A percentile compares a stretch with the other conserved stretches of the same genome.
These are phyloP conservation scores for Thalassiosira hispida DNA, from an alignment of 352 stramenopile species.

Conservation along the genomic window DNA sequence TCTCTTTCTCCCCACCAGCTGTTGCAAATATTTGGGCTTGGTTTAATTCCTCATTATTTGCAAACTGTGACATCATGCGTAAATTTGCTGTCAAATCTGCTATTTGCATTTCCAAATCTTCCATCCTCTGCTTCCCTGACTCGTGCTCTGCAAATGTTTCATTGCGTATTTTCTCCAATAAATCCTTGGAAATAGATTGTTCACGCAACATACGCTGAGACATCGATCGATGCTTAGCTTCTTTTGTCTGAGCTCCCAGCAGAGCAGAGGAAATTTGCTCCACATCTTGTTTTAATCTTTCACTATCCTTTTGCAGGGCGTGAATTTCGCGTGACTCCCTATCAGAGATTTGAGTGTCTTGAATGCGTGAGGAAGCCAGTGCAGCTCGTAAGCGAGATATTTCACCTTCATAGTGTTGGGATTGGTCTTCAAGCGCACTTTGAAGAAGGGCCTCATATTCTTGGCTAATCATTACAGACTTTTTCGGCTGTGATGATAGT, in stretches of 20 bases:
- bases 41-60: constrained; percentile 66
- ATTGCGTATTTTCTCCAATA: constrained; percentile 73
- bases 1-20: constrained; percentile 21
- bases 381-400: constrained; percentile 66
- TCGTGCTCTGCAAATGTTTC: constrained; percentile 56
- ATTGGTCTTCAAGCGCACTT: constrained; percentile 84
- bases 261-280: constrained; percentile 53
- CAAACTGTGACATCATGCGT: constrained; percentile 72
- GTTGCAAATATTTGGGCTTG: constrained; percentile 78
- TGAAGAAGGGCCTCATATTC: constrained; percentile 84
- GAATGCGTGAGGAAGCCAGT: constrained; percentile 54
- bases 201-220: constrained; percentile 71
- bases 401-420: constrained; percentile 80
- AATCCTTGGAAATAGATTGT: constrained; percentile 69
- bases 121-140: constrained; percentile 54
- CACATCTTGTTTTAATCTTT: constrained; percentile 52
- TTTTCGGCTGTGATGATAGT: constrained; percentile 65
- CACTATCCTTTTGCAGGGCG: constrained; percentile 59
- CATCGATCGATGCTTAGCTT: constrained; percentile 56
- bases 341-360: constrained; percentile 58
- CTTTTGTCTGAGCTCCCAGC: constrained; percentile 69
- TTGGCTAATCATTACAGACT: constrained; percentile 79
- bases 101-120: constrained; percentile 83
- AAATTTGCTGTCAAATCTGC: constrained; percentile 78
- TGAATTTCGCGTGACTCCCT: constrained; percentile 48